Conservation (phyloP, 2,329 filamentous ascomycete species). For the Phialophora tarda region DNA sequence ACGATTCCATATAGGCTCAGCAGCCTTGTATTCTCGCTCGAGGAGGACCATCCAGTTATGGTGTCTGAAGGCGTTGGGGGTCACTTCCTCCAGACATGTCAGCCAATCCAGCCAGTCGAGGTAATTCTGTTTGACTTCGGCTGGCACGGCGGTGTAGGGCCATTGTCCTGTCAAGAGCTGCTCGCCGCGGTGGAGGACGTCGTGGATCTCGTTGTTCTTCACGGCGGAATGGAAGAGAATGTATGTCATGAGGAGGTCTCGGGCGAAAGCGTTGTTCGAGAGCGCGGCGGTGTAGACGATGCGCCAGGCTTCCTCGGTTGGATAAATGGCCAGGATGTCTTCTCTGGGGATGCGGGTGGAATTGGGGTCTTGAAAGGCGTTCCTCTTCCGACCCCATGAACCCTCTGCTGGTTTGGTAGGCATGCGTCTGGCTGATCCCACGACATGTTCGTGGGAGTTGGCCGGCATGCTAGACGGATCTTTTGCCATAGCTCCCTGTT, state of each 20-base stretch:
- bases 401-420: background rate
- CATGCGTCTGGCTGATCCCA: background rate
- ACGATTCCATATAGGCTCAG: conserved; percentile 4
- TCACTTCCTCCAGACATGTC: conserved; percentile 3
- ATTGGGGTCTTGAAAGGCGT: conserved; percentile 8
- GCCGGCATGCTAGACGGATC: background rate
- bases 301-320: conserved; percentile 11
- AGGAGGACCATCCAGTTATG: conserved; percentile 26
- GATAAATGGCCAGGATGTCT: conserved; percentile 18
- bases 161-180: conserved; percentile 1
- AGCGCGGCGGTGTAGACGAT: conserved; percentile 1
- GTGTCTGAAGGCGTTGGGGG: conserved; percentile 16
- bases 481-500: background rate
- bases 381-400: background rate
- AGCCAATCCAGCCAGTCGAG: conserved; percentile 19
- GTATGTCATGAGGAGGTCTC: conserved; percentile 7
- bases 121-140: conserved; percentile 14
- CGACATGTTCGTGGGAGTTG: background rate
- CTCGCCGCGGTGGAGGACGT: conserved; percentile 1
- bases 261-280: conserved; percentile 3
- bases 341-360: conserved; percentile 8
- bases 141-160: background rate
- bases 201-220: conserved; percentile 4
- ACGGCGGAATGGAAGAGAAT: conserved; percentile 12
- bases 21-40: conserved; percentile 15